phyloP scores from a whole-genome alignment of 2,329 filamentous ascomycete species.

The Dactylonectria estremocensis region DNA sequence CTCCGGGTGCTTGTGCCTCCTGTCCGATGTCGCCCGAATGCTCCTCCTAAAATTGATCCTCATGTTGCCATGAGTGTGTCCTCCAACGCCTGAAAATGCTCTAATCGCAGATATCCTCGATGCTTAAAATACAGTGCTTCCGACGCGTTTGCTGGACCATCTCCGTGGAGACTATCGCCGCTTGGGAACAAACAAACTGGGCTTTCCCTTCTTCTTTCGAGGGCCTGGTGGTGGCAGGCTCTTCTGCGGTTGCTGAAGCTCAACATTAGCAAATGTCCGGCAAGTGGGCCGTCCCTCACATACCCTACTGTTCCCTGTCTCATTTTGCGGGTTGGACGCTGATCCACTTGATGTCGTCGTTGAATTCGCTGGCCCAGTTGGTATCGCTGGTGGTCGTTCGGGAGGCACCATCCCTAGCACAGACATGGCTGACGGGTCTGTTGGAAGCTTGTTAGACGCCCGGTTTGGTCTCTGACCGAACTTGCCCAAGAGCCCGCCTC shows the following conservation, averaged over 20 bases:
- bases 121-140: slow-evolving; percentile 23
- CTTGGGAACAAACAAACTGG: slow-evolving; percentile 62
- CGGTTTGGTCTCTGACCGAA: slow-evolving; percentile 52
- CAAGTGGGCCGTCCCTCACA: not conserved
- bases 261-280: slow-evolving; percentile 33
- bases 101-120: slow-evolving; percentile 23
- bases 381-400: slow-evolving; percentile 56
- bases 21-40: slow-evolving; percentile 6
- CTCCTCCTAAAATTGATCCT: slow-evolving; percentile 10
- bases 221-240: slow-evolving; percentile 47
- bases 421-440: slow-evolving; percentile 68
- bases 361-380: slow-evolving; percentile 32
- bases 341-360: slow-evolving; percentile 43
- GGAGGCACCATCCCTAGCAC: slow-evolving; percentile 65
- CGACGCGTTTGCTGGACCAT: slow-evolving; percentile 28
- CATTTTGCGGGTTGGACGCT: slow-evolving; percentile 34
- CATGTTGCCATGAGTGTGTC: slow-evolving; percentile 11
- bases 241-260: slow-evolving; percentile 31
- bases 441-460: slow-evolving; percentile 51
- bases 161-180: slow-evolving; percentile 59
- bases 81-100: slow-evolving; percentile 44
- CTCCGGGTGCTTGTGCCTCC: not conserved
- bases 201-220: slow-evolving; percentile 60
- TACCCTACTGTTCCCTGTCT: slow-evolving; percentile 42
- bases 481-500: slow-evolving; percentile 53